A percentile compares a stretch with the other conserved stretches of the same genome.
phyloP scores from a whole-genome alignment of 805 yeast genomes.

The Pichia sporocuriosa region DNA sequence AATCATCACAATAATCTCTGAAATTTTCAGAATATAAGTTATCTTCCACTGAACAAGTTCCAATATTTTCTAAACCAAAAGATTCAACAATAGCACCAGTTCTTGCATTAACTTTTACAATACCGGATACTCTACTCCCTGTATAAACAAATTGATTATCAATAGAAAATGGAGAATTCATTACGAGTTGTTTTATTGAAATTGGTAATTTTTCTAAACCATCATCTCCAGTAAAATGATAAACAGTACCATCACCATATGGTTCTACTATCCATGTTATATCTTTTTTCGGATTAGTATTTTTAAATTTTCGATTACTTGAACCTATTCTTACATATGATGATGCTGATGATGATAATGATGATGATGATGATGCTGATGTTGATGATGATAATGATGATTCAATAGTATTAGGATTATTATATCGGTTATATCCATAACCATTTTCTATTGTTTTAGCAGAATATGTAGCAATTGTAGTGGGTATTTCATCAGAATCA shows the following conservation, averaged over 20 bases:
- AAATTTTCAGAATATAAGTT: too few species aligned
- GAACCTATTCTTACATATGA: too few species aligned
- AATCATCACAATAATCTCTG: slow-evolving; percentile 11
- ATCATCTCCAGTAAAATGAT: slow-evolving; percentile 63
- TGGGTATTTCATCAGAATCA: background rate
- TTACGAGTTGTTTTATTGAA: slow-evolving; percentile 66
- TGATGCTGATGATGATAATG: too few species aligned
- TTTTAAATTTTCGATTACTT: background rate
- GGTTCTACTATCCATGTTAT: slow-evolving; percentile 89
- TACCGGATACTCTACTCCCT: slow-evolving; percentile 70
- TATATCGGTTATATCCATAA: background rate
- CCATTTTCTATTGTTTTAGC: background rate
- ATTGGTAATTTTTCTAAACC: slow-evolving; percentile 83
- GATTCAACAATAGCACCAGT: slow-evolving; percentile 69
- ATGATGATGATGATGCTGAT: background rate
- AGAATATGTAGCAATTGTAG: slow-evolving; percentile 4
- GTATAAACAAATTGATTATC: slow-evolving; percentile 82
- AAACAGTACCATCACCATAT: slow-evolving; percentile 72
- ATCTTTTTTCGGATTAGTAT: slow-evolving; percentile 15
- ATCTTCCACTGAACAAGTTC: background rate
- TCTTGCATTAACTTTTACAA: slow-evolving; percentile 63
- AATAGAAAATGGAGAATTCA: slow-evolving; percentile 80
- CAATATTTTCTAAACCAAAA: slow-evolving; percentile 37
- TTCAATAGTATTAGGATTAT: background rate
- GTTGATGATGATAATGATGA: background rate